phyloP scores from a whole-genome alignment of 139 green algal genomes.

The Eudorina sp. region DNA sequence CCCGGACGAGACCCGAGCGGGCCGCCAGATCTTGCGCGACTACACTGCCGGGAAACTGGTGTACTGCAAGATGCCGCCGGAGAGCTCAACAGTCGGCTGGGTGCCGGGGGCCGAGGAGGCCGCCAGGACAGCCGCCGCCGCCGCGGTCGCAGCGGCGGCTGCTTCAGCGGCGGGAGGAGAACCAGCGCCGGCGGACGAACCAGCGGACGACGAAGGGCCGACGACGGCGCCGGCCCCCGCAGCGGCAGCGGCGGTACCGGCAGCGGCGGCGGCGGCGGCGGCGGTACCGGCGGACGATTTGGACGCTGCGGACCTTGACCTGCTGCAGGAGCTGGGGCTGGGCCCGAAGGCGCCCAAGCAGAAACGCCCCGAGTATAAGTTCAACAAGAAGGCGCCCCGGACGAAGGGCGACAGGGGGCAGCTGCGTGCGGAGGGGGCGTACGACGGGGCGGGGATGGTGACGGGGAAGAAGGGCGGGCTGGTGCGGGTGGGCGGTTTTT shows the following conservation, averaged over 20 bases:
- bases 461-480: conserved; percentile 78
- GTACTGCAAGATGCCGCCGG: conserved; percentile 85
- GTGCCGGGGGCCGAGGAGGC: conserved; percentile 10
- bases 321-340: conserved; percentile 48
- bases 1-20: conserved; percentile 89
- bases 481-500: conserved; percentile 63
- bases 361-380: conserved; percentile 78
- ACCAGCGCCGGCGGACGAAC: neutral
- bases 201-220: neutral
- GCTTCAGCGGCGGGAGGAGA: neutral
- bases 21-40: conserved; percentile 89
- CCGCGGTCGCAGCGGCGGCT: neutral
- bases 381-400: conserved; percentile 85
- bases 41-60: conserved; percentile 93
- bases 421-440: conserved; percentile 53
- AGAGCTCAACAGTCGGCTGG: conserved; percentile 8
- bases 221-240: neutral
- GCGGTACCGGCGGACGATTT: conserved; percentile 16
- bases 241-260: neutral
- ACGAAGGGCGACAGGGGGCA: conserved; percentile 74
- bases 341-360: conserved; percentile 42
- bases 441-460: conserved; percentile 70
- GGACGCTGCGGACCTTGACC: conserved; percentile 67
- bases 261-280: neutral
- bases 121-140: neutral